phyloP scores from a whole-genome alignment of 768 basidiomycete genomes.

The Mycena amicta region DNA sequence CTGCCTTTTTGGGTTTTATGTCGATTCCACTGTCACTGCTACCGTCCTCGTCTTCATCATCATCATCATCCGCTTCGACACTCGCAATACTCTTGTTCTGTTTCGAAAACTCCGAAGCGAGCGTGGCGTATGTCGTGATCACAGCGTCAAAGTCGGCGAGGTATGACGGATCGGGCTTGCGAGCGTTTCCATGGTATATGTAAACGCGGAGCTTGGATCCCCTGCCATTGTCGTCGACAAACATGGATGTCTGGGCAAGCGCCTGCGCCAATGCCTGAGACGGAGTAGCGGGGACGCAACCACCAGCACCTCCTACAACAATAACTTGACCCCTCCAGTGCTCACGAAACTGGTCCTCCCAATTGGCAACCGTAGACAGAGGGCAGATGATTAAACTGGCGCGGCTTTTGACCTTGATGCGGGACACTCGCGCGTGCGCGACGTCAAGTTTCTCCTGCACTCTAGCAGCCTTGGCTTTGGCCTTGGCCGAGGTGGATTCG shows the following conservation, averaged over 20 bases:
- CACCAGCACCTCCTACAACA: conserved; percentile 78
- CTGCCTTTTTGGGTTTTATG: conserved; percentile 69
- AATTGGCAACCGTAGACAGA: conserved; percentile 94
- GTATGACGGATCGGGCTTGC: conserved; percentile 83
- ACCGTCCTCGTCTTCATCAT: conserved; percentile 66
- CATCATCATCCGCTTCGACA: conserved; percentile 64
- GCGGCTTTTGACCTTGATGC: conserved; percentile 81
- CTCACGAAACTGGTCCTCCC: conserved; percentile 98
- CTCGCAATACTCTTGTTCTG: conserved; percentile 68
- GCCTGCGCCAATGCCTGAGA: conserved; percentile 40
- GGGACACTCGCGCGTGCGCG: conserved; percentile 66
- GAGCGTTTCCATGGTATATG: conserved; percentile 92
- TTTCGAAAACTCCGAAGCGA: conserved; percentile 93
- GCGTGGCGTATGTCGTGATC: conserved; percentile 94
- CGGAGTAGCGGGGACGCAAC: conserved; percentile 38
- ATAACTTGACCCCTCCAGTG: conserved; percentile 91
- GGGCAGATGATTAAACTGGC: conserved; percentile 97
- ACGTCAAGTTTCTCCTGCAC: conserved; percentile 73
- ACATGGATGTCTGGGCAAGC: conserved; percentile 34
- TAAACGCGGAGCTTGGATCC: conserved; percentile 78
- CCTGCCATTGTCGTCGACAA: conserved; percentile 37
- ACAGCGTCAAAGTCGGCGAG: conserved; percentile 95
- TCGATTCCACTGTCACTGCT: conserved; percentile 67
- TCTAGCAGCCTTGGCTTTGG: conserved; percentile 66
- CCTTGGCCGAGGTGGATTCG: conserved; percentile 45